These are phyloP conservation scores for Cyberlindnera japonica DNA, from an alignment of 805 yeast genomes.

Conservation along the genomic window DNA sequence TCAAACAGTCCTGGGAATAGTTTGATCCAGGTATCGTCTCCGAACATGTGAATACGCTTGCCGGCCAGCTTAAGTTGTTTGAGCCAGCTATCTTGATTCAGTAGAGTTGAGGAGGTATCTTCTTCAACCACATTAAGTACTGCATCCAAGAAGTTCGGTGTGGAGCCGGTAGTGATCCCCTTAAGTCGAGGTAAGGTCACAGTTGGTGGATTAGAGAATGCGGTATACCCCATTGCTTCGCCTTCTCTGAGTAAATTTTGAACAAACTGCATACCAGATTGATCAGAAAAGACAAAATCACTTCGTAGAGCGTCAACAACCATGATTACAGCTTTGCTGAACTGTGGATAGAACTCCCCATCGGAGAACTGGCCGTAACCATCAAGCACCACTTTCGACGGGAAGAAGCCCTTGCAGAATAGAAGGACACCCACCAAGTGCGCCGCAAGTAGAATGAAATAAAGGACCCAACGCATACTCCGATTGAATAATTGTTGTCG, in stretches of 20 bases:
- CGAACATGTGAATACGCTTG: conserved; percentile 70
- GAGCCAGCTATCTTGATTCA: conserved; percentile 84
- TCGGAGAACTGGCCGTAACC: conserved; percentile 44
- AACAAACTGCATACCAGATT: conserved; percentile 62
- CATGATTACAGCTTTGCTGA: conserved; percentile 69
- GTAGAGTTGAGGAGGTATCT: conserved; percentile 63
- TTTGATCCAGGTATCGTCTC: conserved; percentile 97
- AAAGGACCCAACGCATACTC: conserved; percentile 6
- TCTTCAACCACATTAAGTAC: conserved; percentile 91
- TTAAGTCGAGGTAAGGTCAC: conserved; percentile 93
- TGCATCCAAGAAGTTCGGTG: conserved; percentile 93
- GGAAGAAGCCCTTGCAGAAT: conserved; percentile 85
- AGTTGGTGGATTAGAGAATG: conserved; percentile 92
- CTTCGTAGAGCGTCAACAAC: conserved; percentile 92
- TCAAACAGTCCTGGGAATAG: conserved; percentile 73
- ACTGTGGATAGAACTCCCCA: conserved; percentile 42
- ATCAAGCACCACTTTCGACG: conserved; percentile 73
- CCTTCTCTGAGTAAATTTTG: conserved; percentile 66
- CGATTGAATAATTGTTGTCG: neutral
- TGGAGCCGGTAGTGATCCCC: conserved; percentile 91
- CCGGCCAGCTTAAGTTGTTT: conserved; percentile 48
- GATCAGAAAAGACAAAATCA: conserved; percentile 71
- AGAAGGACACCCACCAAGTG: conserved; percentile 55
- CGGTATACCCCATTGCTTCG: conserved; percentile 82
- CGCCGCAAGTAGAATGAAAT: conserved; percentile 7